phyloP scores from a whole-genome alignment of 495 filamentous ascomycete species.

The Xylaria castorea region DNA sequence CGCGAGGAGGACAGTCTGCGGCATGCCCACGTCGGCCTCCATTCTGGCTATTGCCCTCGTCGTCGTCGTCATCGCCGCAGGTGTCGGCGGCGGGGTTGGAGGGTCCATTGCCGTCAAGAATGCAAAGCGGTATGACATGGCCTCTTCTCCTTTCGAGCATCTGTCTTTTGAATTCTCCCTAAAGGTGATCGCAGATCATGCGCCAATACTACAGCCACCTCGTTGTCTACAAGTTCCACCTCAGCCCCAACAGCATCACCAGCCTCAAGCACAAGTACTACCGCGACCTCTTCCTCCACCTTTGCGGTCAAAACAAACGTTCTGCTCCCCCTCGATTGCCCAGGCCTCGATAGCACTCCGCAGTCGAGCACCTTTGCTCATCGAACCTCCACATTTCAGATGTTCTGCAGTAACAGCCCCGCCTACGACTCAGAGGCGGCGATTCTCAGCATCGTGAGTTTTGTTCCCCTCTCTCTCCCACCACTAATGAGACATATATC shows the following conservation, averaged over 20 bases:
- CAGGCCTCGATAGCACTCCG: background rate
- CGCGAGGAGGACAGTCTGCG: background rate
- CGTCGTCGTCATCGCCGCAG: background rate
- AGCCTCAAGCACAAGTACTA: background rate
- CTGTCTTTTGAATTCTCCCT: background rate
- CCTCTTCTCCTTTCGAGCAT: background rate
- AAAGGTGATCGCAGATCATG: background rate
- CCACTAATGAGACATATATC: background rate
- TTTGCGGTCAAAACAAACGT: background rate
- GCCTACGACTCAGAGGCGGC: background rate
- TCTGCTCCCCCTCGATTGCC: background rate
- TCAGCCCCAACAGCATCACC: background rate
- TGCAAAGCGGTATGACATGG: background rate
- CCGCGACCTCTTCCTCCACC: background rate
- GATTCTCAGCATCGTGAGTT: background rate
- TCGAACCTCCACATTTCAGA: background rate
- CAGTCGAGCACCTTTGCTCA: background rate
- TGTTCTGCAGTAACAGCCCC: background rate
- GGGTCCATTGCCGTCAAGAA: background rate
- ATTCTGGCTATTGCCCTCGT: background rate
- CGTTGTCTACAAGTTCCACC: background rate
- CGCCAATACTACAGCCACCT: background rate
- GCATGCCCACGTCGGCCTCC: background rate
- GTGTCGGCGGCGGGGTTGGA: background rate
- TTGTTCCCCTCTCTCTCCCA: too few species aligned